These are phyloP conservation scores for Penicillium simplicissimum DNA, from an alignment of 495 filamentous ascomycete genomes.

Conservation along the genomic window DNA sequence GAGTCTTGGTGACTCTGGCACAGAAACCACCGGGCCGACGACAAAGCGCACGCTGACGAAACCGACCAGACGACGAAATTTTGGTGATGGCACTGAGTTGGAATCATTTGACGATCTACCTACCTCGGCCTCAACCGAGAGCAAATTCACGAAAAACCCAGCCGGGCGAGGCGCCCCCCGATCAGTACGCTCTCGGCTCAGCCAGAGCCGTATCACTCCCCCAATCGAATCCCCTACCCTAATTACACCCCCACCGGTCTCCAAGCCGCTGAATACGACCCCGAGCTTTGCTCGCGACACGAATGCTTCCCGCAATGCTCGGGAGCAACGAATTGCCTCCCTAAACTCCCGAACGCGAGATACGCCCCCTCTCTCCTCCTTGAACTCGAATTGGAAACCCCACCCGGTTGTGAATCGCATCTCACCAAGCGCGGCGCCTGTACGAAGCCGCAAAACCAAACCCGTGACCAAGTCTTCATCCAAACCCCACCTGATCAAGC, in stretches of 20 bases:
- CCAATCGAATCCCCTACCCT: conserved; percentile 56
- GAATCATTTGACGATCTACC: conserved; percentile 94
- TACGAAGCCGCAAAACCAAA: conserved; percentile 59
- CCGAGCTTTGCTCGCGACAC: conserved; percentile 95
- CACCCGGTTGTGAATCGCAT: conserved; percentile 63
- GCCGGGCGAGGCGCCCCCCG: conserved; percentile 68
- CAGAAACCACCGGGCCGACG: conserved; percentile 49
- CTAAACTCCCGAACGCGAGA: conserved; percentile 45
- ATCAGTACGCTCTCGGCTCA: conserved; percentile 59
- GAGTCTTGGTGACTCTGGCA: conserved; percentile 40
- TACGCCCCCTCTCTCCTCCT: conserved; percentile 57
- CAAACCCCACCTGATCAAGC: conserved; percentile 73
- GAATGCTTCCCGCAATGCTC: conserved; percentile 81
- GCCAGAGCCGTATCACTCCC: conserved; percentile 50
- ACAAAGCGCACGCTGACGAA: conserved; percentile 69
- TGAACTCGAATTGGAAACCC: conserved; percentile 79
- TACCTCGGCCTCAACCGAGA: conserved; percentile 79
- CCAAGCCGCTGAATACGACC: conserved; percentile 51
- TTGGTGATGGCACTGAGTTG: conserved; percentile 89
- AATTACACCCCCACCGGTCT: conserved; percentile 51
- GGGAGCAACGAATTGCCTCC: conserved; percentile 76
- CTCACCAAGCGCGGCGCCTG: conserved; percentile 36
- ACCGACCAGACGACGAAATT: conserved; percentile 72
- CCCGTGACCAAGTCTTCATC: conserved; percentile 51
- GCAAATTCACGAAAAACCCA: conserved; percentile 78